Percentiles rank a stretch among this genome's conserved stretches.
Conservation (phyloP, 2,329 filamentous ascomycete species). For the Colletotrichum sp. region DNA sequence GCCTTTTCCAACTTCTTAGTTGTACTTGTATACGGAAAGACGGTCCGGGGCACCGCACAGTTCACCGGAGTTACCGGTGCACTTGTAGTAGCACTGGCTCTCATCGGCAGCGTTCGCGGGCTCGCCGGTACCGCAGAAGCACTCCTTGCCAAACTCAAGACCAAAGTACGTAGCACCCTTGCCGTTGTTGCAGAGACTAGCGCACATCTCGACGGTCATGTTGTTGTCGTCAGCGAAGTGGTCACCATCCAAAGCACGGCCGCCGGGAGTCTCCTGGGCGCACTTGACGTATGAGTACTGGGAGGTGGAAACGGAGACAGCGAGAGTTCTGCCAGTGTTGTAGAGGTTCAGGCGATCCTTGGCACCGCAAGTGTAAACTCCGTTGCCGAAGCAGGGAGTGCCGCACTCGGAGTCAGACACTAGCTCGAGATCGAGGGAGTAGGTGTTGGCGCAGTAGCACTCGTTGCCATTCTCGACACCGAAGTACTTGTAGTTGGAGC, state of each 20-base stretch:
- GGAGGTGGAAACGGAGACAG: background rate
- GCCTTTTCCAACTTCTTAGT: background rate
- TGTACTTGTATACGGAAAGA: slow-evolving; percentile 35
- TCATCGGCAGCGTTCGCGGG: background rate
- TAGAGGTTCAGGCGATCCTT: slow-evolving; percentile 40
- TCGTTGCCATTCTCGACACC: slow-evolving; percentile 23
- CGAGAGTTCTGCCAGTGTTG: slow-evolving; percentile 4
- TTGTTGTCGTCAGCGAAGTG: background rate
- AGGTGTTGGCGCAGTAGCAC: slow-evolving; percentile 24
- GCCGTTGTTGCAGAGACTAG: background rate
- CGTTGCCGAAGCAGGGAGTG: slow-evolving; percentile 38
- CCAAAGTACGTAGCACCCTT: slow-evolving; percentile 37
- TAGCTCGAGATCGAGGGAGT: background rate
- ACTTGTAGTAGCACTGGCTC: slow-evolving; percentile 21
- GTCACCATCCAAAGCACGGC: background rate
- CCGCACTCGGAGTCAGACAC: slow-evolving; percentile 28
- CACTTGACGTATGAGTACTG: background rate
- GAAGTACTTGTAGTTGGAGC: slow-evolving; percentile 32
- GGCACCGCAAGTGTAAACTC: slow-evolving; percentile 39
- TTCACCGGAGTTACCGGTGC: slow-evolving; percentile 16
- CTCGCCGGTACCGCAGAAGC: slow-evolving; percentile 38
- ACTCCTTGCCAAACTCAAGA: slow-evolving; percentile 50
- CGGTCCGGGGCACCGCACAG: slow-evolving; percentile 37
- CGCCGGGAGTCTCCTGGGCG: background rate
- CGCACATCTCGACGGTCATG: background rate